Base-by-base conservation (phyloP, 495 filamentous ascomycete species). In the Aspergillus carlsbadensis region DNA sequence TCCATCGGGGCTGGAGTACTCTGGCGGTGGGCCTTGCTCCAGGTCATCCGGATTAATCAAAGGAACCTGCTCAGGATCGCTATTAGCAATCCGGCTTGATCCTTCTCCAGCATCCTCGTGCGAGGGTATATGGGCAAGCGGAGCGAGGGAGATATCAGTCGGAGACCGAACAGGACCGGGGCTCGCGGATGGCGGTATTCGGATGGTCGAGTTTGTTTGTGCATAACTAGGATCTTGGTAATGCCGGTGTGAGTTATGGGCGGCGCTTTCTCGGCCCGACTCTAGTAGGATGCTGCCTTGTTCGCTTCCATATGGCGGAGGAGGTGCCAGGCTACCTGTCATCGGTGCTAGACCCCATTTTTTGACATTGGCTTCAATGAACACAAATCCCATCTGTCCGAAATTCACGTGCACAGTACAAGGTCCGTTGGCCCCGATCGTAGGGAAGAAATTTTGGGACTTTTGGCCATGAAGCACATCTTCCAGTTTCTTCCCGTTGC, bases 301-400 rank as follows among this genome's bases (percentile, higher is more conserved):
- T 70, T 97, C 94, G 54, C 89, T 94, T 18, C 94, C 94, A 64
- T 98, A 98, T 5, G 94, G 95, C 40, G 94, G 94, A 29, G 94
- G 94, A 13, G 94, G 95, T 37, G 93, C 95, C 36, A 98, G 79
- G 65, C 89, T 95, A 37, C 94, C 94, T 1, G 92, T 96, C 83
- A 95, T 95, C 11, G 94, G 94, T 43, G 94, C 94, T 49, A 98
- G 75, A 6, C 94, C 94, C 94, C 94, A 98, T 80, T 97, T 98
- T 81, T 98, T 98, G 35, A 98, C 94, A 61, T 98, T 98, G 40
- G 91, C 94, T 73, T 98, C 94, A 66, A 98, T 98, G 65, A 97
- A 98, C 15, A 98, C 94, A 63, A 97, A 98, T 37, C 94, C 94
- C 62, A 91, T 87, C 67, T 98, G 94, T 3, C 94, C 94, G 69